phyloP scores from a whole-genome alignment of 257 asterid species.

The Prunella vulgaris region DNA sequence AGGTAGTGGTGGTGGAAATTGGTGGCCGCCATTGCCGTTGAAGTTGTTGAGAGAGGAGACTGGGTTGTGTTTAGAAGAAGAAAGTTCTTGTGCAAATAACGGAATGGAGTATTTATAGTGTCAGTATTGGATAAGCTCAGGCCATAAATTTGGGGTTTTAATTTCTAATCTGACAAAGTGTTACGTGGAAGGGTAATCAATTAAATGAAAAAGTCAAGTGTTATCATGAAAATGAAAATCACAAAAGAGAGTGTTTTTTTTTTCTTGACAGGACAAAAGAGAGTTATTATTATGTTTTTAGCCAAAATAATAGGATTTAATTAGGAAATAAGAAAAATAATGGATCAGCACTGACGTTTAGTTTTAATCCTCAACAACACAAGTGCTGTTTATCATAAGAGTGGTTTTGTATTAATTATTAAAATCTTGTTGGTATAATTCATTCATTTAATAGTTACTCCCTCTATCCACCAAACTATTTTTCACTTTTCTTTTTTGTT shows the following conservation, averaged over 20 bases:
- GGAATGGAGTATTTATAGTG: constrained; percentile 22
- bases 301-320: not conserved
- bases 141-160: not conserved
- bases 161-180: not conserved
- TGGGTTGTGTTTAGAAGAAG: not conserved
- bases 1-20: constrained; percentile 41
- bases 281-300: not conserved
- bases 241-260: no score
- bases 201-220: not conserved
- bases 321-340: not conserved
- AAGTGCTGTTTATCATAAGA: no score
- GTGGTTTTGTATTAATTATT: no score
- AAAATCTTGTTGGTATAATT: no score
- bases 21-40: constrained; percentile 46
- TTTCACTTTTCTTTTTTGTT: no score
- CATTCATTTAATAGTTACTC: no score
- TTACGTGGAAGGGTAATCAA: not conserved
- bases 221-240: no score
- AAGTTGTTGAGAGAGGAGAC: constrained; percentile 1
- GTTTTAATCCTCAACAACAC: no score
- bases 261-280: no score
- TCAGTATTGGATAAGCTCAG: constrained; percentile 46
- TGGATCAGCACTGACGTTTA: no score
- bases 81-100: not conserved
- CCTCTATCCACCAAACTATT: no score